Evolutionary conservation across 805 yeast genomes (phyloP), one percentile per base, ranked within the genome.

Genomic region (Candida tallmaniae): DNA sequence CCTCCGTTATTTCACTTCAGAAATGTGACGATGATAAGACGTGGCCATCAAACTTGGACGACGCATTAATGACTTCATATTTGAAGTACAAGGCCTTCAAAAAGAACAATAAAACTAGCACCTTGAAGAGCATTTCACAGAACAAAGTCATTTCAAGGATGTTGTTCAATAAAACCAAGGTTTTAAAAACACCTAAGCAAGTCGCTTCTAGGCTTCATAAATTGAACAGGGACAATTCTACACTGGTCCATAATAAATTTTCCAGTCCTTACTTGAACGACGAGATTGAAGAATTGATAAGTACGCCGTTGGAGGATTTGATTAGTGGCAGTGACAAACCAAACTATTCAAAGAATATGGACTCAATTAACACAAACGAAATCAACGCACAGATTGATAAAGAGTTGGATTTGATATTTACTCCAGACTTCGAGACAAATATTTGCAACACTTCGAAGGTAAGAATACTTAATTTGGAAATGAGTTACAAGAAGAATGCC

Each of bases 131-230:
- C 29, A 52, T 68, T 11, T 54, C 64, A 4, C 70, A 63, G 39
- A 64, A 65, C 42, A 65, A 63, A 38, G 57, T 63, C 10, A 47
- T 66, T 27, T 61, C 69, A 3, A 49, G 68, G 31, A 63, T 66
- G 70, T 39, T 66, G 21, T 50, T 49, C 18, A 56, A 56, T 39
- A 61, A 56, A 40, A 56, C 68, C 6, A 65, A 65, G 8, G 45
- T 59, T 1, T 44, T 50, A 23, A 51, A 69, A 36, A 54, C 65
- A 2, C 54, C 68, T 4, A 62, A 62, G 37, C 70, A 65, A 37
- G 60, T 65, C 13, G 54, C 58, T 4, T 46, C 56, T 12, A 50
- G 66, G 32, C 45, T 61, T 9, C 53, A 53, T 32, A 42, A 60
- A 16, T 46, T 58, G 19, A 52, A 60, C 1, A 52, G 53, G 37